These are phyloP conservation scores for Uromyces viciae-fabae DNA, from an alignment of 1,284 basidiomycete genomes.

Conservation along the genomic window DNA sequence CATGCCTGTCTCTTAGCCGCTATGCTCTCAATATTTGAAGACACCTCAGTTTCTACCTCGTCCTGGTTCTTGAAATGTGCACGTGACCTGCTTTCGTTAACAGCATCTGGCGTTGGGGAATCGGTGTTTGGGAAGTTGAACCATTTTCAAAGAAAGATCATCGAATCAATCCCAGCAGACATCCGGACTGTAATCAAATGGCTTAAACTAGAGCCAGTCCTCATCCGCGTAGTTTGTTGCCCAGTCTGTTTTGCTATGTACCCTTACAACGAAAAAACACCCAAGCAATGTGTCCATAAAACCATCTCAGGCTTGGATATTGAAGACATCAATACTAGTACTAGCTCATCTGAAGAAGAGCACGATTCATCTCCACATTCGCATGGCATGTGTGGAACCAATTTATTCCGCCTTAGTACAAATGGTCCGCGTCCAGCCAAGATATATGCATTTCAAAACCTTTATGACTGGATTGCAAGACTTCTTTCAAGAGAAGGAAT, in stretches of 20 bases:
- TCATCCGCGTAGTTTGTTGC: background rate
- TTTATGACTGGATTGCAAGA: slow-evolving; percentile 4
- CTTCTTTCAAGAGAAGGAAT: background rate
- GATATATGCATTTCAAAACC: background rate
- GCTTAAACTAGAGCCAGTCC: background rate
- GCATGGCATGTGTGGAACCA: background rate
- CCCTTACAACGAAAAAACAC: background rate
- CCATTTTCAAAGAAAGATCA: too few species aligned
- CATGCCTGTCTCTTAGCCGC: too few species aligned
- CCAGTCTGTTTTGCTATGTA: background rate
- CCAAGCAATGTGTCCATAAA: background rate
- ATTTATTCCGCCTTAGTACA: background rate
- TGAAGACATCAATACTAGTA: too few species aligned
- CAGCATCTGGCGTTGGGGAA: too few species aligned
- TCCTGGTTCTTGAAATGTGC: too few species aligned
- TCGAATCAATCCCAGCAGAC: background rate
- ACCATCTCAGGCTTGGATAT: background rate
- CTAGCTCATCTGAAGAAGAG: background rate
- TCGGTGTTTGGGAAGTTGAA: too few species aligned
- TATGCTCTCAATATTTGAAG: too few species aligned
- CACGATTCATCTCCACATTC: background rate
- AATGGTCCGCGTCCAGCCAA: background rate
- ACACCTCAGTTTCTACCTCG: too few species aligned
- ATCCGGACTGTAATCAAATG: background rate
- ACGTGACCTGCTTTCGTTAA: too few species aligned